A percentile compares a stretch with the other conserved stretches of the same genome.
Evolutionary conservation across 257 asterid species (phyloP).

Genomic region (Fraxinus cuspidata): DNA sequence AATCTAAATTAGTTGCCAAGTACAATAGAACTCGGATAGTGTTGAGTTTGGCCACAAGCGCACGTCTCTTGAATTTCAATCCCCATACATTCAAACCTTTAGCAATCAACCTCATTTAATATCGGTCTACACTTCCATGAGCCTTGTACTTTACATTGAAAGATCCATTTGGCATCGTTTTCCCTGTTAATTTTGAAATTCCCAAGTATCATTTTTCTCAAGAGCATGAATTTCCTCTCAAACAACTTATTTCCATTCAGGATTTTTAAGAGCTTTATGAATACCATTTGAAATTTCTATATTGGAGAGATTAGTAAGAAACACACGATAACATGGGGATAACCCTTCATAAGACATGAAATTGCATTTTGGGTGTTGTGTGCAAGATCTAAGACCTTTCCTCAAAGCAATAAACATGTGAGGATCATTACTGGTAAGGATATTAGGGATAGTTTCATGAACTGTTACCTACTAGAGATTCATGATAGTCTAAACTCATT

Average conservation of each 20-base stretch:
- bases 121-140: conserved; percentile 1
- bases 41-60: not conserved
- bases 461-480: no score
- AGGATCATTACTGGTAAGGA: no score
- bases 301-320: not conserved
- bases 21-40: not conserved
- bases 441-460: no score
- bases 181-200: not conserved
- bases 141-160: not conserved
- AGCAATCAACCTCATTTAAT: not conserved
- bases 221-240: not conserved
- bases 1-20: not conserved
- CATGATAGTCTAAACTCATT: no score
- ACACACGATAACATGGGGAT: not conserved
- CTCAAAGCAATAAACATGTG: not conserved
- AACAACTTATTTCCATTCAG: not conserved
- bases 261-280: not conserved
- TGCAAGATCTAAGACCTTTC: conserved; percentile 1
- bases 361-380: conserved; percentile 5
- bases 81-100: not conserved
- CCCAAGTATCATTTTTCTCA: conserved; percentile 12
- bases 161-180: conserved; percentile 6
- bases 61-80: not conserved
- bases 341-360: conserved; percentile 1
- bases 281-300: not conserved